Evolutionary conservation across 2,329 filamentous ascomycete species (phyloP).

Genomic region (Nemania sp.): DNA sequence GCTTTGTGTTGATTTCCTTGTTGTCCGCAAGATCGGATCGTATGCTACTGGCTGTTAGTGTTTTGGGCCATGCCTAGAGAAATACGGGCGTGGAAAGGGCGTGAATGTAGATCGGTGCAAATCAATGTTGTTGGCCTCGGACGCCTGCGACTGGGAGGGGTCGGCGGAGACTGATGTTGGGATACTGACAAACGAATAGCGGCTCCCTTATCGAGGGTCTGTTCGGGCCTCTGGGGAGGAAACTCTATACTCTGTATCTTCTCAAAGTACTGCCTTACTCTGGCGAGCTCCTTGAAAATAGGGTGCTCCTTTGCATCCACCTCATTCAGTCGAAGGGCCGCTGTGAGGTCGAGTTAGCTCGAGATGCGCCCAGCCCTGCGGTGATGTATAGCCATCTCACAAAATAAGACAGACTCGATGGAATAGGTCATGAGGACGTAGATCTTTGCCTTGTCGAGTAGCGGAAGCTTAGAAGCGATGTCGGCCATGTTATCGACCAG

Average conservation of each 20-base stretch:
- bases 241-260: slow-evolving; percentile 84
- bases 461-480: slow-evolving; percentile 75
- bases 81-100: no score
- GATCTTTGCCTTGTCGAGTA: slow-evolving; percentile 95
- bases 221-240: slow-evolving; percentile 57
- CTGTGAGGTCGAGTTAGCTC: slow-evolving; percentile 41
- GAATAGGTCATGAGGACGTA: slow-evolving; percentile 87
- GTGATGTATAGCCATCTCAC: slow-evolving; percentile 50
- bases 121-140: no score
- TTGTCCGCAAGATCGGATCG: slow-evolving; percentile 71
- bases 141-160: no score
- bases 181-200: slow-evolving; percentile 66
- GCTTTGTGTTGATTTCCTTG: slow-evolving; percentile 55
- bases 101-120: not conserved
- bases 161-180: no score
- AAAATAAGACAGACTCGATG: slow-evolving; percentile 88
- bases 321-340: slow-evolving; percentile 77
- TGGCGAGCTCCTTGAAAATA: slow-evolving; percentile 81
- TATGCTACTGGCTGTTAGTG: slow-evolving; percentile 48
- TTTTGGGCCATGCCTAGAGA: no score
- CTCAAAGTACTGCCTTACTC: slow-evolving; percentile 87
- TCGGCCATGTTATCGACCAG: slow-evolving; percentile 70
- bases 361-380: not conserved
- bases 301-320: slow-evolving; percentile 82
- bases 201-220: slow-evolving; percentile 72